Evolutionary conservation across 306 rosid species (phyloP), one percentile per base, ranked within the genome.

Genomic region (Cucurbita ficifolia): DNA sequence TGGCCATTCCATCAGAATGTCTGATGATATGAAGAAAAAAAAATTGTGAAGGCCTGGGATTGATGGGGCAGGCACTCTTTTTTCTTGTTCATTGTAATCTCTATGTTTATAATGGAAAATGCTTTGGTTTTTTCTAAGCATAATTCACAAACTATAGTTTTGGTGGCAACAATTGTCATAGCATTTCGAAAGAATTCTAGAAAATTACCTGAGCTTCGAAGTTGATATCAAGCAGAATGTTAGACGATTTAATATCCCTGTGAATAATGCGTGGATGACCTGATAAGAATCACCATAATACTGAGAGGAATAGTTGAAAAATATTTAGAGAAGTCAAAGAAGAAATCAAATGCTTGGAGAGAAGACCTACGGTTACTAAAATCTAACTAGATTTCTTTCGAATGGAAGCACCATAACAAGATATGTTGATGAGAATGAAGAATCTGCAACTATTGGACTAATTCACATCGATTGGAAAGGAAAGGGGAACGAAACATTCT

Each of bases 191-290:
- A 46, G 56, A 68, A 7, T 75, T 76, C 52, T 50, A 54, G 51
- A 16, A 77, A 74, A 87, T 53, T 87, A 91, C 97, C 81, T 62
- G 97, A 80, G 99, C 96, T 82, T 95, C 97, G 73, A 88, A 91
- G 79, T 91, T 89, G 77, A 48, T 76, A 75, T 95, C 90, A 53
- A 95, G 87, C 72, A 95, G 93, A 81, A 95, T 95, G 89, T 95
- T 95, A 74, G 99, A 95, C 73, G 99, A 91, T 84, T 95, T 95
- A 55, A 95, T 95, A 78, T 95, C 99, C 78, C 99, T 90, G 80
- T 95, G 99, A 81, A 95, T 95, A 80, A 95, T 87, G 85, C 97
- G 99, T 17, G 97, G 99, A 86, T 91, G 97, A 60, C 99, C 99
- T 95, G 92, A 81, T 5, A 85, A 80, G 61, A 78, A 48, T 50